Conservation (phyloP, 2,329 filamentous ascomycete genomes). For the Blastomyces gilchristii region DNA sequence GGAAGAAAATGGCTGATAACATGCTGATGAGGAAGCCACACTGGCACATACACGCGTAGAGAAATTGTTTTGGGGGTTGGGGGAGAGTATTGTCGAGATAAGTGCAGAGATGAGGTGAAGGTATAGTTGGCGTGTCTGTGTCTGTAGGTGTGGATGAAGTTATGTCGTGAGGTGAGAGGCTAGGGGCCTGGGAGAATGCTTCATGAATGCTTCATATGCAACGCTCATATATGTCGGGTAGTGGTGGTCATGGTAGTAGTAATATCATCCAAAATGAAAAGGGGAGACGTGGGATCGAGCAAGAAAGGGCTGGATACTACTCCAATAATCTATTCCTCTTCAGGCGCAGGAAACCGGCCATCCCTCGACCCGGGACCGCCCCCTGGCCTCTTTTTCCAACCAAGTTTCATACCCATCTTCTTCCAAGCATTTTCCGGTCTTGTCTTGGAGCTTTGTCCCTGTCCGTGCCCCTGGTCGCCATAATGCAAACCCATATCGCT, state of each 20-base stretch:
- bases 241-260: neutral
- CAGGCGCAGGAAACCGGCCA: slow-evolving; percentile 20
- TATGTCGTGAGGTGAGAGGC: neutral
- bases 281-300: too few relatives aligned
- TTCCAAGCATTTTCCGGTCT: slow-evolving; percentile 42
- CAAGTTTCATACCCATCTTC: slow-evolving; percentile 43
- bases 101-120: neutral
- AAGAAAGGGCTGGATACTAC: slow-evolving; percentile 10
- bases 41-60: neutral
- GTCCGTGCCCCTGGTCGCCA: slow-evolving; percentile 19
- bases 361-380: slow-evolving; percentile 18
- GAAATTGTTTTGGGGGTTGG: neutral
- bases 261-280: neutral
- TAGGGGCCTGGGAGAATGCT: neutral
- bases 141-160: neutral
- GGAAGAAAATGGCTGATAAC: too few relatives aligned
- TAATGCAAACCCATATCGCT: slow-evolving; percentile 27
- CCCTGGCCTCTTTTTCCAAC: slow-evolving; percentile 31
- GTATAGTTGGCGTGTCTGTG: neutral
- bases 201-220: neutral
- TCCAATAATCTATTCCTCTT: slow-evolving; percentile 14
- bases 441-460: slow-evolving; percentile 29
- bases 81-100: neutral
- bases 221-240: neutral
- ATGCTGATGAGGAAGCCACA: neutral